phyloP scores from a whole-genome alignment of 768 basidiomycete genomes.

The Steccherinum ochraceum region DNA sequence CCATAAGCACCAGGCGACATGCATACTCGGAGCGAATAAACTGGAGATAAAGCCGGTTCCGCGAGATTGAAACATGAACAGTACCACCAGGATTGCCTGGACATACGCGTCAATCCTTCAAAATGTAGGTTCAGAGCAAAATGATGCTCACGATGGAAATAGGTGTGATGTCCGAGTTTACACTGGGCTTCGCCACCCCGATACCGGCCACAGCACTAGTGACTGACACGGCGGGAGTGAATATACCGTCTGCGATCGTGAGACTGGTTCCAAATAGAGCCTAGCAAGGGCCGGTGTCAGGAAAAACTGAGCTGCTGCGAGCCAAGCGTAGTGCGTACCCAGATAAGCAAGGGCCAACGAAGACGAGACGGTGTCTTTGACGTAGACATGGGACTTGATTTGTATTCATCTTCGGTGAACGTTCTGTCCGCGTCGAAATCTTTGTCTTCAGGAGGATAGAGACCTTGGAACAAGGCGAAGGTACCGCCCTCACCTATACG shows the following conservation, averaged over 20 bases:
- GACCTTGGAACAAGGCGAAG: constrained; percentile 57
- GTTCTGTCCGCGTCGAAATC: constrained; percentile 46
- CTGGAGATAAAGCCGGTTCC: constrained; percentile 49
- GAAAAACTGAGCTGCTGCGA: background rate
- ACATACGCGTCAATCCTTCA: background rate
- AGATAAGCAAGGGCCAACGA: constrained; percentile 47
- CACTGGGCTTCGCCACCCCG: constrained; percentile 48
- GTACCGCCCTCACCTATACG: constrained; percentile 57
- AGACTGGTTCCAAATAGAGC: constrained; percentile 59
- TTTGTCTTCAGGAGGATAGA: constrained; percentile 44
- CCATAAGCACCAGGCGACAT: background rate
- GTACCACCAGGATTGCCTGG: constrained; percentile 45
- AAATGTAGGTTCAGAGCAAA: background rate
- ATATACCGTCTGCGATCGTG: constrained; percentile 62
- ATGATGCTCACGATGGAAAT: constrained; percentile 49
- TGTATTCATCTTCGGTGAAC: constrained; percentile 40
- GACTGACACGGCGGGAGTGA: constrained; percentile 66
- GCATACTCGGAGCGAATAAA: constrained; percentile 47
- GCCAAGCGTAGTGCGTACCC: constrained; percentile 33
- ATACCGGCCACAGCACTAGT: constrained; percentile 67
- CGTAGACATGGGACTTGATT: background rate
- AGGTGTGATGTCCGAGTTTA: constrained; percentile 39
- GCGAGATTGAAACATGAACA: constrained; percentile 56
- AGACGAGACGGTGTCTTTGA: constrained; percentile 17
- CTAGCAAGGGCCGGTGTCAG: constrained; percentile 22